phyloP scores from a whole-genome alignment of 345 rosid genomes.

The Eucalyptus pauciflora region DNA sequence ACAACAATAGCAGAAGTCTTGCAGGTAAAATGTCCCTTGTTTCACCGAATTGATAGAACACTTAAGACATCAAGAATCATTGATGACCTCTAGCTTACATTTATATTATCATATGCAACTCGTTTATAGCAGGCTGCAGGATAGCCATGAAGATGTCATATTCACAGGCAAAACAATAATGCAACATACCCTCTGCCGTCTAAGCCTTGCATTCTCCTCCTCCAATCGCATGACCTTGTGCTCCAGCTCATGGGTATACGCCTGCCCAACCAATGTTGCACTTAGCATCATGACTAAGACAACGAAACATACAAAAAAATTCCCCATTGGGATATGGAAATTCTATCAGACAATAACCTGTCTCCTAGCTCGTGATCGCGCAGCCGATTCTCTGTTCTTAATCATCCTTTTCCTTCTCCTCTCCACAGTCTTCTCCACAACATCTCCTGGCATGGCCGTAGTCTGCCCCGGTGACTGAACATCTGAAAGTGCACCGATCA shows the following conservation, averaged over 20 bases:
- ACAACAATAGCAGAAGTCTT: neutral
- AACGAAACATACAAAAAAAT: neutral
- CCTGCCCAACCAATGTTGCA: neutral
- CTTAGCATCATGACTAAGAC: neutral
- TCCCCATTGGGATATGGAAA: neutral
- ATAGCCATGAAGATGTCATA: neutral
- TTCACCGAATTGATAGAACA: neutral
- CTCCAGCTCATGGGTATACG: neutral
- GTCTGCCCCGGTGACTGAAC: neutral
- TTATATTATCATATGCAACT: neutral
- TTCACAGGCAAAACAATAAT: neutral
- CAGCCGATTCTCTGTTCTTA: slow-evolving; percentile 7
- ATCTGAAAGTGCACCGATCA: neutral
- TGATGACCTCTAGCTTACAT: neutral
- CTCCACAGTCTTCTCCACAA: slow-evolving; percentile 1
- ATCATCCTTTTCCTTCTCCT: slow-evolving; percentile 11
- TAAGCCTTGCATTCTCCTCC: neutral
- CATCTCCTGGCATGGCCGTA: neutral
- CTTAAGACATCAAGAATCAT: neutral
- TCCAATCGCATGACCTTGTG: neutral
- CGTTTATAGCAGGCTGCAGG: neutral
- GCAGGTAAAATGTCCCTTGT: neutral
- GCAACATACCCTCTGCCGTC: neutral
- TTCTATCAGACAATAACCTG: neutral
- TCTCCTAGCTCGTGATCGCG: slow-evolving; percentile 5